These are phyloP conservation scores for Iberis amara DNA, from an alignment of 441 rosid genomes.

Conservation along the genomic window DNA sequence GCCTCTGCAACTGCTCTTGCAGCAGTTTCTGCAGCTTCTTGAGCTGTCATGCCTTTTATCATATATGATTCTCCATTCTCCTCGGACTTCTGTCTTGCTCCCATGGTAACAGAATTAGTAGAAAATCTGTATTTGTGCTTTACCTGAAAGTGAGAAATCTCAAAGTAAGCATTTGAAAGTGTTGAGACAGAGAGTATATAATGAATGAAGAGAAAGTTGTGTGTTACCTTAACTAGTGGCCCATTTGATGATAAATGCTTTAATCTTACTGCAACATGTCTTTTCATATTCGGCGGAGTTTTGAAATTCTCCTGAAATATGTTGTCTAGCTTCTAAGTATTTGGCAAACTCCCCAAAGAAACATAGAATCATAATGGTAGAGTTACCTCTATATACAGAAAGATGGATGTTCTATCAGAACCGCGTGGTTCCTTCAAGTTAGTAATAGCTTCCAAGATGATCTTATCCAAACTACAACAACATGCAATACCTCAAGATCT, in stretches of 20 bases:
- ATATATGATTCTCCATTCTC: constrained; percentile 47
- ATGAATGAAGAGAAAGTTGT: constrained; percentile 3
- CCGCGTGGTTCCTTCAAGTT: constrained; percentile 76
- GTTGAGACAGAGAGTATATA: neutral
- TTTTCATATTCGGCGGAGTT: constrained; percentile 58
- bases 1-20: constrained; percentile 94
- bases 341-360: constrained; percentile 16
- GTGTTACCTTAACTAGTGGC: constrained; percentile 64
- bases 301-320: constrained; percentile 53
- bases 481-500: constrained; percentile 9
- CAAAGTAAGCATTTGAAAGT: constrained; percentile 6
- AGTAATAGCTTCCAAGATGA: constrained; percentile 68
- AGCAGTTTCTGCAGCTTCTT: constrained; percentile 86
- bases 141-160: constrained; percentile 34
- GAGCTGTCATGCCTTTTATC: constrained; percentile 76
- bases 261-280: constrained; percentile 58
- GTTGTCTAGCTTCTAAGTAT: neutral
- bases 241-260: constrained; percentile 67
- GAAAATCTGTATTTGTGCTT: constrained; percentile 68
- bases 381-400: constrained; percentile 65
- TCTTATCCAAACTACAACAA: constrained; percentile 60
- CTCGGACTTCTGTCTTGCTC: constrained; percentile 42
- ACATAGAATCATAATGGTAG: constrained; percentile 11
- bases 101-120: constrained; percentile 34
- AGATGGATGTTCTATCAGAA: constrained; percentile 73